phyloP scores from a whole-genome alignment of 2,329 filamentous ascomycete genomes.

The Paraconiothyrium brasiliense region DNA sequence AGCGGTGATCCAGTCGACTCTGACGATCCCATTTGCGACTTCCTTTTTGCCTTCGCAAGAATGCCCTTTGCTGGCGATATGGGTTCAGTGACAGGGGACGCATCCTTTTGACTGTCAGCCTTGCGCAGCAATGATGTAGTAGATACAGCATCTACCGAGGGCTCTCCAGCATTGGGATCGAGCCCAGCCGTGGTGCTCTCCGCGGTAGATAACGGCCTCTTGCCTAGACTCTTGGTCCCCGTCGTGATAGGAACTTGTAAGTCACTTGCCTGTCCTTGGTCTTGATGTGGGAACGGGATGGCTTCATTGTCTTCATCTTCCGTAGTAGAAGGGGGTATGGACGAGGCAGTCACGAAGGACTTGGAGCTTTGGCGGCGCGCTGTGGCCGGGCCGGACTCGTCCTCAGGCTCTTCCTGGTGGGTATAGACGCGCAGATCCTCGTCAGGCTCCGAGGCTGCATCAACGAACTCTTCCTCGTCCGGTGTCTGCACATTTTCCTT shows the following conservation, averaged over 20 bases:
- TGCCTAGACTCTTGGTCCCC: conserved; percentile 32
- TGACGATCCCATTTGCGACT: conserved; percentile 34
- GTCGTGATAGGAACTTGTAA: conserved; percentile 38
- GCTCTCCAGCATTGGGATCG: conserved; percentile 36
- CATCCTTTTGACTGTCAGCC: conserved; percentile 45
- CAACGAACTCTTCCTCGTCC: conserved; percentile 37
- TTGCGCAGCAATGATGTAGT: conserved; percentile 49
- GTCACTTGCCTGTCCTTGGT: conserved; percentile 39
- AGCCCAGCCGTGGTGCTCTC: conserved; percentile 37
- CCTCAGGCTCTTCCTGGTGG: conserved; percentile 22
- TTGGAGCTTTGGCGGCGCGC: conserved; percentile 41
- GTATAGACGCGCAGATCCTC: conserved; percentile 31
- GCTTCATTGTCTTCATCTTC: conserved; percentile 19
- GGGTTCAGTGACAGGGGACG: conserved; percentile 28
- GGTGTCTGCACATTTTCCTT: conserved; percentile 31
- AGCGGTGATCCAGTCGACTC: conserved; percentile 18
- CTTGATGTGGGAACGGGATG: conserved; percentile 19
- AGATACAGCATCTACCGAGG: conserved; percentile 48
- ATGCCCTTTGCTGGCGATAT: conserved; percentile 38
- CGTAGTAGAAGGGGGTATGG: conserved; percentile 21
- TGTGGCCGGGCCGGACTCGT: conserved; percentile 22
- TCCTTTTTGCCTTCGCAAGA: conserved; percentile 37
- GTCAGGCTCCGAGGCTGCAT: conserved; percentile 46
- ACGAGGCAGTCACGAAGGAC: conserved; percentile 45
- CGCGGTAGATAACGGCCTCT: conserved; percentile 40